Base-by-base conservation (phyloP, 257 asterid species). In the Haberlea rhodopensis region DNA sequence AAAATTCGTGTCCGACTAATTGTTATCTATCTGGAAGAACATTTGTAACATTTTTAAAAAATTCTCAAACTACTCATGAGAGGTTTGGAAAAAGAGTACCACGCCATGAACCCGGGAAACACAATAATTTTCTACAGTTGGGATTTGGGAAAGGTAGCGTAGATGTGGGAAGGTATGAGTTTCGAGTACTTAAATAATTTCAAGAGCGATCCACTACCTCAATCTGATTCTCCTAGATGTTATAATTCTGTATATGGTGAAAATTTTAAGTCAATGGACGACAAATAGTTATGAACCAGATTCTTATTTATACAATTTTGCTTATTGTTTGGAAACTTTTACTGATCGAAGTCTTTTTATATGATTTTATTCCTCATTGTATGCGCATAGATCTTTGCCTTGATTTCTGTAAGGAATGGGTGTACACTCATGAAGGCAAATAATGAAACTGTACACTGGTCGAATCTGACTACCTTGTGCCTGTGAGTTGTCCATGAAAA, bases 401-500 rank as follows among this genome's bases (percentile, higher is more conserved):
- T 43, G 45, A 48, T 62, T 63, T 57, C 57, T 26, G 11, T 28
- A 26, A 63, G 63, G 57, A 28, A 29, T 16, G 74, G 32, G 55
- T 4, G 19, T 28, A 11, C 40, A 5, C 52, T 57, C 31, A 28
- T 67, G 57, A 40, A 25, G 43, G 31, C 22, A 40, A 62, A 25
- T 68, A 37, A n/a, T 57, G 53, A 34, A 57, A 67, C 43, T 27
- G 43, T 19, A 26, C 16, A 16, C 49, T 31, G n/a, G 53, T 10
- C 27, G 24, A 24, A 43, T 59, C 31, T 55, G 48, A 52, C 57
- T 16, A 27, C 28, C 48, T 46, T 29, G 8, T 29, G 25, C 29
- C 10, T 29, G 8, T 29, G 31, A 20, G 55, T 67, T 71, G 16
- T n/a, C 31, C 49, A 24, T 51, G 66, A 56, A 10, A 62, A 37